These are phyloP conservation scores for Plectranthus barbatus DNA, from an alignment of 257 asterid species.

Conservation along the genomic window DNA sequence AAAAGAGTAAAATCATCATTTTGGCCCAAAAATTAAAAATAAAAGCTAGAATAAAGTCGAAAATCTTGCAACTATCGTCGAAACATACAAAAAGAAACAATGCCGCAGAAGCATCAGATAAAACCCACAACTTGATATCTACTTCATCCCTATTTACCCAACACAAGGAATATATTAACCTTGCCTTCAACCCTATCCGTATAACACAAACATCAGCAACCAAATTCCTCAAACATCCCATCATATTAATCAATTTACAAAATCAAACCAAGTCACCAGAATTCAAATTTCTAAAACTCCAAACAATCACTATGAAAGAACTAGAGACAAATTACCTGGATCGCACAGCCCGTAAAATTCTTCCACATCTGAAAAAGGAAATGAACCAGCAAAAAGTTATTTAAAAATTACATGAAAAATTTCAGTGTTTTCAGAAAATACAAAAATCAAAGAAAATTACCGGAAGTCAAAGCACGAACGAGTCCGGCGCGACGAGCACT, in stretches of 20 bases:
- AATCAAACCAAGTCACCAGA: not conserved
- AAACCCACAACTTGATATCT: not conserved
- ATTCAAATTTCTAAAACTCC: not conserved
- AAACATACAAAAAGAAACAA: not conserved
- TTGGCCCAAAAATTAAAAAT: not conserved
- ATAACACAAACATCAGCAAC: not conserved
- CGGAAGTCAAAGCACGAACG: constrained; percentile 74
- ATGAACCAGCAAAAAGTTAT: not conserved
- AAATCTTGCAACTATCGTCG: not conserved
- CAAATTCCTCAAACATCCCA: not conserved
- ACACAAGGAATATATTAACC: not conserved
- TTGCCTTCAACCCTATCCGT: not conserved
- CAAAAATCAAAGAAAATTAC: constrained; percentile 21
- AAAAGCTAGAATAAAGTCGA: not conserved
- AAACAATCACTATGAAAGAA: constrained; percentile 5
- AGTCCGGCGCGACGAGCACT: constrained; percentile 78
- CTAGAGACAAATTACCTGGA: constrained; percentile 62
- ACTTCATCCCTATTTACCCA: not conserved
- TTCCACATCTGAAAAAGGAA: constrained; percentile 63
- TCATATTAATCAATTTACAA: not conserved
- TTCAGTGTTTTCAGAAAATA: not conserved
- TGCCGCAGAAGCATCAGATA: not conserved
- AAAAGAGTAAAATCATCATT: not conserved
- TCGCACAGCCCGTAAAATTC: constrained; percentile 84
- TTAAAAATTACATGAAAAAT: not conserved